Conservation (phyloP, 2,329 filamentous ascomycete genomes). For the Colletotrichum sp. region DNA sequence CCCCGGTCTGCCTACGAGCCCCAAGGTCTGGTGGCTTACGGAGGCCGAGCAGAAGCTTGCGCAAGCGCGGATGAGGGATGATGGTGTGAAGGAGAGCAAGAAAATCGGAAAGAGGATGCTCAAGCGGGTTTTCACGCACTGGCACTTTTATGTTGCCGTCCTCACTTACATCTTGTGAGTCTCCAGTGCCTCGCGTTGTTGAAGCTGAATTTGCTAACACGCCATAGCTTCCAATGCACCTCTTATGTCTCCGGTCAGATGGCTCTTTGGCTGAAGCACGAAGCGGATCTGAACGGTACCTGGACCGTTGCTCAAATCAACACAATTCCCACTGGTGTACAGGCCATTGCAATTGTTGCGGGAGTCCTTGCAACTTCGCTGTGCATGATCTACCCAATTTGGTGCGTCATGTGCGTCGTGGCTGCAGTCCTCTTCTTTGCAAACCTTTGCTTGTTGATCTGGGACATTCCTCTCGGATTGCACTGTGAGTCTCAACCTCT, state of each 20-base stretch:
- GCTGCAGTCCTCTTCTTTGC: slow-evolving; percentile 16
- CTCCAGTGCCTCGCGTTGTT: background rate
- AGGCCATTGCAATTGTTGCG: slow-evolving; percentile 26
- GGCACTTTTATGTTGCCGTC: slow-evolving; percentile 31
- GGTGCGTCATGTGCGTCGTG: slow-evolving; percentile 29
- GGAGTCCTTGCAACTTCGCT: slow-evolving; percentile 28
- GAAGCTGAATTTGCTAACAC: background rate
- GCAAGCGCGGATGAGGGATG: slow-evolving; percentile 29
- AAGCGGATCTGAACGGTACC: slow-evolving; percentile 18
- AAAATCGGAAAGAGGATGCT: slow-evolving; percentile 29
- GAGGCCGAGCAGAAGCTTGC: slow-evolving; percentile 35
- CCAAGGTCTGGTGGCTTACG: slow-evolving; percentile 35
- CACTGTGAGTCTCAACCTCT: slow-evolving; percentile 1
- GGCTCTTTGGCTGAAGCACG: slow-evolving; percentile 23
- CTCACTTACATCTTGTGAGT: slow-evolving; percentile 26
- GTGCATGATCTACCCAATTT: slow-evolving; percentile 35
- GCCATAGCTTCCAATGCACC: slow-evolving; percentile 18
- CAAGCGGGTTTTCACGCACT: slow-evolving; percentile 28
- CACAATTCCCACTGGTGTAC: slow-evolving; percentile 18
- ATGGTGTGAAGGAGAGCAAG: slow-evolving; percentile 19
- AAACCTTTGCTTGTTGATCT: slow-evolving; percentile 20
- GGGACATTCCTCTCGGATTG: slow-evolving; percentile 21
- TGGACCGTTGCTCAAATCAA: slow-evolving; percentile 22
- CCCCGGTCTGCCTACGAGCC: slow-evolving; percentile 39
- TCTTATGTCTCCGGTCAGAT: slow-evolving; percentile 24